Conservation (phyloP, 176 grass and related monocot genomes). For the Otatea glauca region DNA sequence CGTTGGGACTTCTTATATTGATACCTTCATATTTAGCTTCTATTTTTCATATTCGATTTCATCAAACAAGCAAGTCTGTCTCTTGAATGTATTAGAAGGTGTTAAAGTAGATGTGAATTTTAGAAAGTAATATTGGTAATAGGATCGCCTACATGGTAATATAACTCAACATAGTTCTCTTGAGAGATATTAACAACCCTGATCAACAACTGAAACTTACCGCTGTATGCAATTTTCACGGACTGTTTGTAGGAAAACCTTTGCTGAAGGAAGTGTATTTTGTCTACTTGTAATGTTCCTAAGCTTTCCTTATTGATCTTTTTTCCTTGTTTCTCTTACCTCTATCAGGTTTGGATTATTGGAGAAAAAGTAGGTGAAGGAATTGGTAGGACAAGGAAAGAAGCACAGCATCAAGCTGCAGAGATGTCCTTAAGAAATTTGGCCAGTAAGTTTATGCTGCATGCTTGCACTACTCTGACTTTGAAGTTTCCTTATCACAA, state of each 20-base stretch:
- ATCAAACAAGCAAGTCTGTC: background rate
- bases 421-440: conserved; percentile 82
- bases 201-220: conserved; percentile 5
- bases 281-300: background rate
- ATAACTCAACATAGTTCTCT: conserved; percentile 5
- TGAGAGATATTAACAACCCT: background rate
- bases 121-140: background rate
- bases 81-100: background rate
- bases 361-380: conserved; percentile 92
- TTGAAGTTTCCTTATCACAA: background rate
- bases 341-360: conserved; percentile 82
- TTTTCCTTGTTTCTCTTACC: conserved; percentile 15
- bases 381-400: conserved; percentile 88
- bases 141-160: background rate
- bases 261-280: conserved; percentile 2
- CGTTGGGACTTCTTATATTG: conserved; percentile 8
- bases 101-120: conserved; percentile 11
- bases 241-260: background rate
- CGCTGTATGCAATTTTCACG: conserved; percentile 19
- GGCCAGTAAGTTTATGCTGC: conserved; percentile 63
- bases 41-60: conserved; percentile 1
- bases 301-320: conserved; percentile 1
- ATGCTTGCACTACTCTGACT: conserved; percentile 8
- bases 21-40: background rate
- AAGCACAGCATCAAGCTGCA: conserved; percentile 77